Base-by-base conservation (phyloP, 352 stramenopile species). In the Globisporangium uncinulatum region DNA sequence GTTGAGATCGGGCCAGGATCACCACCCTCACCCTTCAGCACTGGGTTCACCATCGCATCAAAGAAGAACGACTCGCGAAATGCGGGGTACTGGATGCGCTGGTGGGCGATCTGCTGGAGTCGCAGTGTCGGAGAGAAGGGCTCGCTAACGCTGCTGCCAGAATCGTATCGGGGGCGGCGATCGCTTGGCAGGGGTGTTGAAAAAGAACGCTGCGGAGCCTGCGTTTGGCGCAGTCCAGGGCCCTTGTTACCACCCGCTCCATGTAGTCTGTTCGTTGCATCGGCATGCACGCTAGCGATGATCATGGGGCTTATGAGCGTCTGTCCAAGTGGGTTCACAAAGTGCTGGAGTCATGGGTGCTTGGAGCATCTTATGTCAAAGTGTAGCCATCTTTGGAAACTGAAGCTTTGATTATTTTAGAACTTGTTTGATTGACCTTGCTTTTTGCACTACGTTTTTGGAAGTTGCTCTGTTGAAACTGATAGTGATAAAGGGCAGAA, bases 21-120 rank as follows among this genome's bases (percentile, higher is more conserved):
- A 1, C 58, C 56, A 1, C 71, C 75, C 3, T 81, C 62, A 9
- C 62, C 69, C 32, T 70, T 73, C 5, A 88, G 64, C 15, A 59
- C 56, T 11, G 73, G 70, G 51, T 90, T 89, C 34, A 78, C 61
- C 6, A 48, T 59, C 36, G 67, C 55, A 44, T 91, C 74, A 36
- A 73, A 72, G 66, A 89, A 89, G 57, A 89, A 83, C 7, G 78
- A 79, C 29, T 79, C 66, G 29, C 80, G 80, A 56, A 91, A 91
- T 3, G 73, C 69, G 17, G 71, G 21, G 52, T 91, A 89, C 39
- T 59, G 50, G 51, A 64, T 64, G 20, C 51, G 51, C 32, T 59
- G 53, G 43, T 59, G 43, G 10, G 51, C 51, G 44, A 64, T 47
- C 17, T 64, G 51, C 17, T 64, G 44, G 14, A 59, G 34, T 0